Evolutionary conservation across 768 basidiomycete genomes (phyloP).

Genomic region (Mycena pura): DNA sequence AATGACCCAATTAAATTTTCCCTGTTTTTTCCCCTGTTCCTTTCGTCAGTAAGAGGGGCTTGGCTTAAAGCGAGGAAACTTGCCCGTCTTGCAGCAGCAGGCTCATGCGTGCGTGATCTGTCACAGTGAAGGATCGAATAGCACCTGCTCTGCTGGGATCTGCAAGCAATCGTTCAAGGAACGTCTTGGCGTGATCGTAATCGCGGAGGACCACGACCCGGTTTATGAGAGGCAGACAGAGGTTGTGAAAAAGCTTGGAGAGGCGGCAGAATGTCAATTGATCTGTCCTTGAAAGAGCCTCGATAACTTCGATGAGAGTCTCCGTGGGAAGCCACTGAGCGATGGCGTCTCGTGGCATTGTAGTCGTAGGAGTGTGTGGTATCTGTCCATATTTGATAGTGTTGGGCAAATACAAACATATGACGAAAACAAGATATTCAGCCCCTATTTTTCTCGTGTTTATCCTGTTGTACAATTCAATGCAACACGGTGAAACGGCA

Average conservation of each 20-base stretch:
- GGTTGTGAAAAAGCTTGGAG: neutral
- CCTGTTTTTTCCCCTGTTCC: neutral
- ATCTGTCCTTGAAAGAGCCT: neutral
- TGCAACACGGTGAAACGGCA: too few species aligned
- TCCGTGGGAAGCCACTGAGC: constrained; percentile 2
- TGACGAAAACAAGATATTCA: too few species aligned
- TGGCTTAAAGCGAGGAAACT: neutral
- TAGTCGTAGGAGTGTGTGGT: too few species aligned
- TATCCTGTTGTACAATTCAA: too few species aligned
- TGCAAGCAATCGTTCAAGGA: neutral
- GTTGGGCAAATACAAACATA: too few species aligned
- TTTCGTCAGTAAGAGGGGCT: neutral
- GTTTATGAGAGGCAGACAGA: neutral
- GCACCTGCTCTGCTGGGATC: constrained; percentile 1
- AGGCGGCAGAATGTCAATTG: constrained; percentile 1
- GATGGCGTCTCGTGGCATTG: too few species aligned
- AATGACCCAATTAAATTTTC: neutral
- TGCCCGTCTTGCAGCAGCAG: neutral
- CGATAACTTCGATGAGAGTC: neutral
- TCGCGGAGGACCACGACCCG: constrained; percentile 2
- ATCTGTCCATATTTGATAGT: too few species aligned
- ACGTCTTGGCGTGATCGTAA: neutral
- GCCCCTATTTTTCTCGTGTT: too few species aligned
- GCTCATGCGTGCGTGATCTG: neutral
- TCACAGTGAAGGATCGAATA: constrained; percentile 4